Base-by-base conservation (phyloP, 495 filamentous ascomycete genomes). In the Aspergillus olivimuriae region DNA sequence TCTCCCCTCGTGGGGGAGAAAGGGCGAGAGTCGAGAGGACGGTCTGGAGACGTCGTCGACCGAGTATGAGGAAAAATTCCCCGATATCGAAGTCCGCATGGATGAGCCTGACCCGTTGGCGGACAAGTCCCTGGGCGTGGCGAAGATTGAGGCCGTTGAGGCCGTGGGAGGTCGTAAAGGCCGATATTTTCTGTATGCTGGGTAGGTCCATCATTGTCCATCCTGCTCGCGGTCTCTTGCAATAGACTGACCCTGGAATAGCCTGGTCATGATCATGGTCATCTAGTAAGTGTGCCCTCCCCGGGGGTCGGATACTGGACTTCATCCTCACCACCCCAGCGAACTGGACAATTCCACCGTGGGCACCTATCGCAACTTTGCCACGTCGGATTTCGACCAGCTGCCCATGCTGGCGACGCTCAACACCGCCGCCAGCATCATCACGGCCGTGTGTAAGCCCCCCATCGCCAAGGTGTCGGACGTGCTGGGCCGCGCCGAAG, bases 261-360 rank as follows among this genome's bases (percentile, higher is more conserved):
- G 63, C 20, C 33, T 61, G 38, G 57, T 47, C 10, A 63, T 74
- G 57, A 67, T 73, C 21, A 73, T 72, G 69, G 56, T 73, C 40
- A 62, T 67, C 24, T 74, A 68, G 67, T 68, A 60, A 56, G 67
- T 50, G 19, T 9, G n/a, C n/a, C n/a, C n/a, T n/a, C n/a, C n/a
- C n/a, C n/a, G n/a, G n/a, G n/a, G n/a, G n/a, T n/a, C n/a, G n/a
- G n/a, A n/a, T n/a, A n/a, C n/a, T n/a, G n/a, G n/a, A n/a, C n/a
- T n/a, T n/a, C n/a, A n/a, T n/a, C n/a, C n/a, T n/a, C n/a, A n/a
- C n/a, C n/a, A n/a, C n/a, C 12, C 1, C 30, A 62, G 57, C 23
- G 72, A 73, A 45, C 53, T 73, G 16, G 68, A 73, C 43, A 73
- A 73, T 40, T 61, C 65, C n/a, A 72, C 70, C 1, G 62, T 72